Percentiles rank a stretch among this genome's conserved stretches.
phyloP scores from a whole-genome alignment of 225 moss, liverwort and hornwort genomes.

The Marchantia paleacea region DNA sequence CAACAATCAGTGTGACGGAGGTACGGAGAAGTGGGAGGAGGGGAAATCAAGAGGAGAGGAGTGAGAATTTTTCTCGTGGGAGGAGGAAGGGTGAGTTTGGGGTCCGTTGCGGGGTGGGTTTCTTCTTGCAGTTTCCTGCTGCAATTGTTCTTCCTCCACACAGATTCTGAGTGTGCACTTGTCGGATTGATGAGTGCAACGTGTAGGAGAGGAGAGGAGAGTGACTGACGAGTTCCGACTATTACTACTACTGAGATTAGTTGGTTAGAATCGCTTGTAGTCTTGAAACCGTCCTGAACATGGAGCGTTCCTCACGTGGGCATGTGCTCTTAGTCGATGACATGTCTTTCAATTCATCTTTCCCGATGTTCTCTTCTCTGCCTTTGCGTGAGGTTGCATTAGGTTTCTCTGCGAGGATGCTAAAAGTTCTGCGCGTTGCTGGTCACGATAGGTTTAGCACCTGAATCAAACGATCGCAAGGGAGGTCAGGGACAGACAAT shows the following conservation, averaged over 20 bases:
- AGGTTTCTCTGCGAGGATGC: conserved; percentile 12
- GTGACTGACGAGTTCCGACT: neutral
- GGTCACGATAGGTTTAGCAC: conserved; percentile 11
- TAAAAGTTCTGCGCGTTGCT: conserved; percentile 11
- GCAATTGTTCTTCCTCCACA: neutral
- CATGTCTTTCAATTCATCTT: conserved; percentile 2
- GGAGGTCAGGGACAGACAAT: conserved; percentile 1
- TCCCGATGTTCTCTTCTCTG: neutral
- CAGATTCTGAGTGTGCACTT: neutral
- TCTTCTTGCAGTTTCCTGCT: neutral
- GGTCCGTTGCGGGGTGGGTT: neutral
- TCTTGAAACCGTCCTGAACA: neutral
- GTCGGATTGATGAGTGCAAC: neutral
- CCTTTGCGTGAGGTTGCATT: conserved; percentile 5
- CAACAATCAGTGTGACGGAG: too few relatives aligned
- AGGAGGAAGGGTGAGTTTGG: neutral
- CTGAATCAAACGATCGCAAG: conserved; percentile 1
- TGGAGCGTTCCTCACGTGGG: neutral
- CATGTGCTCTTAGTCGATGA: neutral
- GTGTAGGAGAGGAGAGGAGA: neutral
- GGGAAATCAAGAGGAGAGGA: neutral
- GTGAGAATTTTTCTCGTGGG: neutral
- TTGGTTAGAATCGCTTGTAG: conserved; percentile 1
- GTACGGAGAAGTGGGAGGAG: neutral
- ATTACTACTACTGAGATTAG: neutral